Percentiles rank a stretch among this genome's conserved stretches.
Evolutionary conservation across 306 rosid genomes (phyloP).

Genomic region (Pyrus pyrifolia): DNA sequence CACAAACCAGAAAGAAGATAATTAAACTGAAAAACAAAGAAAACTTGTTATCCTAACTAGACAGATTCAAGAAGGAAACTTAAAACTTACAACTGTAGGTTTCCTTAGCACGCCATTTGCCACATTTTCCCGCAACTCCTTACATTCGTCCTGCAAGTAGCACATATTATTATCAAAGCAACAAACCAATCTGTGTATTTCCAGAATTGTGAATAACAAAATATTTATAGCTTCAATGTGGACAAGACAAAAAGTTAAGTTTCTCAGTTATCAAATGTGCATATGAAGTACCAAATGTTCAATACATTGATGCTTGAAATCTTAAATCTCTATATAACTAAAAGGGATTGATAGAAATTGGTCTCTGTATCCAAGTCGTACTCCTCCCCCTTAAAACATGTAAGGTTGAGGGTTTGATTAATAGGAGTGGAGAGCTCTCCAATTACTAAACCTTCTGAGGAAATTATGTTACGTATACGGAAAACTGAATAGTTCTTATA

Average conservation of each 20-base stretch:
- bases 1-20: neutral
- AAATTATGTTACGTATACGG: neutral
- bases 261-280: neutral
- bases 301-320: neutral
- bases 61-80: neutral
- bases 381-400: neutral
- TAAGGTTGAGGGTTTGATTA: neutral
- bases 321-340: neutral
- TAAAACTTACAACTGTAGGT: slow-evolving; percentile 53
- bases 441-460: neutral
- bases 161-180: slow-evolving; percentile 4
- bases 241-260: too few species aligned
- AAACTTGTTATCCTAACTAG: neutral
- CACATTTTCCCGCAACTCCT: slow-evolving; percentile 47
- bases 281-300: neutral
- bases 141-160: slow-evolving; percentile 60
- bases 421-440: neutral
- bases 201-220: neutral
- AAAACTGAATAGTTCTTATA: neutral
- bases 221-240: neutral
- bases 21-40: neutral
- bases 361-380: neutral
- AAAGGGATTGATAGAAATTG: neutral
- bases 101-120: slow-evolving; percentile 30
- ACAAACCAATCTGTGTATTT: neutral